Conservation (phyloP, 768 basidiomycete species). For the Cystofilobasidium capitatum region DNA sequence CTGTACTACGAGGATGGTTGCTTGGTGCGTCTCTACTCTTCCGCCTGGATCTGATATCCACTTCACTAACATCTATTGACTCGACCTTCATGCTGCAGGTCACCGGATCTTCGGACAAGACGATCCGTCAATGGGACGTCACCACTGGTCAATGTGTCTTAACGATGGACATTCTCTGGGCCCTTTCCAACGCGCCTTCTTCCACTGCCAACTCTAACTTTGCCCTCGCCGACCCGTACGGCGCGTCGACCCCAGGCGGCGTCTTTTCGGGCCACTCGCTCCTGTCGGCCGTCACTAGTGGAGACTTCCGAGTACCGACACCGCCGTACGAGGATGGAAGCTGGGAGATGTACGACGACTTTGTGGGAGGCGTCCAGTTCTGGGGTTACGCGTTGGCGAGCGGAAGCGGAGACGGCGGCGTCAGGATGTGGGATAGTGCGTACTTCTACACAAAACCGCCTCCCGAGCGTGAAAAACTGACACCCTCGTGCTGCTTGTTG, state of each 20-base stretch:
- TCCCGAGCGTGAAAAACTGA: neutral
- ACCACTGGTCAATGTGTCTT: conserved; percentile 94
- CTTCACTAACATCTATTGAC: neutral
- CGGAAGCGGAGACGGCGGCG: conserved; percentile 92
- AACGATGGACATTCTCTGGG: conserved; percentile 99
- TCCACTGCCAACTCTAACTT: conserved; percentile 24
- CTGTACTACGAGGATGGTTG: conserved; percentile 93
- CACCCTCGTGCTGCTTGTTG: neutral
- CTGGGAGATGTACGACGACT: conserved; percentile 93
- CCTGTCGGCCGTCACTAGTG: conserved; percentile 51
- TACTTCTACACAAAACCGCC: conserved; percentile 29
- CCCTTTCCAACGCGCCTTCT: conserved; percentile 75
- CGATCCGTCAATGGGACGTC: conserved; percentile 95
- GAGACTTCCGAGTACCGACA: conserved; percentile 67
- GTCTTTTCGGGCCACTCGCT: conserved; percentile 40
- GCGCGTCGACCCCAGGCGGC: neutral
- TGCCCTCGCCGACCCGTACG: neutral
- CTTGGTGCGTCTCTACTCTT: conserved; percentile 50
- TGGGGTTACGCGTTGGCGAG: conserved; percentile 98
- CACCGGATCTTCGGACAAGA: conserved; percentile 96
- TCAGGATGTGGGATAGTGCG: conserved; percentile 99
- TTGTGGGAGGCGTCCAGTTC: conserved; percentile 93
- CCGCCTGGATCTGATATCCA: neutral
- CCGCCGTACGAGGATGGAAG: conserved; percentile 82
- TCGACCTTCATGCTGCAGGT: conserved; percentile 48